Conservation (phyloP, 257 asterid species). For the Solanum clarkiae region DNA sequence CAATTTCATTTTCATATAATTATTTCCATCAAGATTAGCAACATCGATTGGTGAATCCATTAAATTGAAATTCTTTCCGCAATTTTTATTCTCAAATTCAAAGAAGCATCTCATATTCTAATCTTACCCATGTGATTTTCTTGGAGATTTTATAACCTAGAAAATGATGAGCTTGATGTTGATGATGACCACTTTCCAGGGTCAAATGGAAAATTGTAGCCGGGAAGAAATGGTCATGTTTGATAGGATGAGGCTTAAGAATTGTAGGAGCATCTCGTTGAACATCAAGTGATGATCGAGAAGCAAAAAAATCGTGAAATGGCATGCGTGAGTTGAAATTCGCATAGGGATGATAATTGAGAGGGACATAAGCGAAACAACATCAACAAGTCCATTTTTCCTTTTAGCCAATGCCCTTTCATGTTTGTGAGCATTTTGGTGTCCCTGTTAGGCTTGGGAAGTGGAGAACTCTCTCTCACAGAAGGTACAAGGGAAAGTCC, state of each 20-base stretch:
- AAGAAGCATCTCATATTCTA: background rate
- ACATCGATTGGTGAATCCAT: background rate
- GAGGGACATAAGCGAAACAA: slow-evolving; percentile 15
- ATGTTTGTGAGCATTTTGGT: slow-evolving; percentile 69
- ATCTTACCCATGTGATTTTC: background rate
- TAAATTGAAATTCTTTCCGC: background rate
- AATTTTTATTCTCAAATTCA: background rate
- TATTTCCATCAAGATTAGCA: background rate
- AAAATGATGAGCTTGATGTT: background rate
- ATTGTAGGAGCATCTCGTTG: slow-evolving; percentile 20
- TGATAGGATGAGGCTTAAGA: slow-evolving; percentile 18
- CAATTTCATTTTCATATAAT: background rate
- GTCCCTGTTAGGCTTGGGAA: slow-evolving; percentile 64
- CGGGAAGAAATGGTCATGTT: slow-evolving; percentile 10
- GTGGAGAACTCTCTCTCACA: slow-evolving; percentile 60
- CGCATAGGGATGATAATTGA: slow-evolving; percentile 16
- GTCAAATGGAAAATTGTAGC: background rate
- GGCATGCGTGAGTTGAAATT: slow-evolving; percentile 16
- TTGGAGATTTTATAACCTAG: background rate
- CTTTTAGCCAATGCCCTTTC: slow-evolving; percentile 49
- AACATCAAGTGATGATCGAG: slow-evolving; percentile 25
- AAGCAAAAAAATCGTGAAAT: slow-evolving; percentile 9
- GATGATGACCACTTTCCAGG: slow-evolving; percentile 10
- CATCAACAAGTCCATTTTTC: slow-evolving; percentile 19
- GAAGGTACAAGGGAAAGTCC: slow-evolving; percentile 38